Conservation (phyloP, 139 green algal species). For the Haematococcus lacustris region DNA sequence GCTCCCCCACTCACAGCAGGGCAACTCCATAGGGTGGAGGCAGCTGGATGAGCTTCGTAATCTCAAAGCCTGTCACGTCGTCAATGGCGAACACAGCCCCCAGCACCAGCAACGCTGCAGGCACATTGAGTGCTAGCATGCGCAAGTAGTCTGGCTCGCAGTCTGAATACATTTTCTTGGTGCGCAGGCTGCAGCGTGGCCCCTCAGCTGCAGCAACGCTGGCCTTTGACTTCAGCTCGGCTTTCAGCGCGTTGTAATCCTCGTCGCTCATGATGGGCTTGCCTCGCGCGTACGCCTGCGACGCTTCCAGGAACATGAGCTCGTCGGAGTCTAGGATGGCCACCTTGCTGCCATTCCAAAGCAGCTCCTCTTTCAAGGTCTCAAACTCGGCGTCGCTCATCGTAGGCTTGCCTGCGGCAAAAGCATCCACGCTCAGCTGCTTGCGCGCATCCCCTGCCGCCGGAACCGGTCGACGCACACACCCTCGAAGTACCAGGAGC, state of each 20-base stretch:
- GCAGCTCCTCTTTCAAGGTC: conserved; percentile 78
- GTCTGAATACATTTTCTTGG: conserved; percentile 46
- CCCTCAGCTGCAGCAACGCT: conserved; percentile 57
- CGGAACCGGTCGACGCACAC: not conserved
- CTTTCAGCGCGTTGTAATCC: conserved; percentile 79
- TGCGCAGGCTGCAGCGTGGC: conserved; percentile 69
- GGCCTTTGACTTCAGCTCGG: conserved; percentile 44
- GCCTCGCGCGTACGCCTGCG: conserved; percentile 48
- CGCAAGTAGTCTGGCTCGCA: conserved; percentile 64
- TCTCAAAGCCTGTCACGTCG: conserved; percentile 74
- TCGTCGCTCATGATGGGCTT: conserved; percentile 73
- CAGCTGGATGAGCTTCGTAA: conserved; percentile 70
- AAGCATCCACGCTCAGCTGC: not conserved
- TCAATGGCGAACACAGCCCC: conserved; percentile 70
- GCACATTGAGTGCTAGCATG: conserved; percentile 80
- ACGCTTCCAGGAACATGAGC: conserved; percentile 80
- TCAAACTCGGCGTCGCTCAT: conserved; percentile 80
- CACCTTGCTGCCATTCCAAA: conserved; percentile 77
- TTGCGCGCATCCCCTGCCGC: too few relatives aligned
- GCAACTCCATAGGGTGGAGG: conserved; percentile 72
- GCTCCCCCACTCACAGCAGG: conserved; percentile 31
- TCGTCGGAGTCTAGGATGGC: conserved; percentile 56
- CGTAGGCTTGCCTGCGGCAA: conserved; percentile 52
- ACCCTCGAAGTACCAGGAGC: conserved; percentile 29
- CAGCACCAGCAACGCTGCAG: conserved; percentile 66